Conservation (phyloP, 371 early-diverging fungal genomes). For the Saksenaea oblongispora region DNA sequence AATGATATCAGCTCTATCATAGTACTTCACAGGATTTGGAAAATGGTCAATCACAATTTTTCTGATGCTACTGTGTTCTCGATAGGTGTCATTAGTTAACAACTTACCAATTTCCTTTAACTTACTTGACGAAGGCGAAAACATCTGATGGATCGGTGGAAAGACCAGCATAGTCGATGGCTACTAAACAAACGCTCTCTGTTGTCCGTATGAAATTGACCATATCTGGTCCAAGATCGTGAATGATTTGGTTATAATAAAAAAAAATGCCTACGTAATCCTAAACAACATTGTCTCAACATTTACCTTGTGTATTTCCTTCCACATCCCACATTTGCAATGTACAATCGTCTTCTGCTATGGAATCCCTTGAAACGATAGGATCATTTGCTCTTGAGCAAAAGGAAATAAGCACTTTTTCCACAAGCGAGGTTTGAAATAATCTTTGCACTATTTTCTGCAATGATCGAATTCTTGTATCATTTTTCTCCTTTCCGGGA, state of each 20-base stretch:
- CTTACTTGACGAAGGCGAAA: no score
- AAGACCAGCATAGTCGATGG: no score
- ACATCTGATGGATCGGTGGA: no score
- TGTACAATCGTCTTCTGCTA: background rate
- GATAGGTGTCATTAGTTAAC: no score
- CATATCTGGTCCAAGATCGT: no score
- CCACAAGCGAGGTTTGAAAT: conserved; percentile 7
- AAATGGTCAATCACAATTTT: background rate
- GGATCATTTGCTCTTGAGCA: background rate
- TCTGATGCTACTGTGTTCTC: no score
- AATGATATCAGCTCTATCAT: background rate
- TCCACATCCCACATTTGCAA: background rate
- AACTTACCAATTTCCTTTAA: no score
- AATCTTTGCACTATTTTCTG: conserved; percentile 8
- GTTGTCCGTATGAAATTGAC: no score
- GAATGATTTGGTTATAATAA: no score
- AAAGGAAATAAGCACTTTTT: conserved; percentile 9
- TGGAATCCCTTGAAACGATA: background rate
- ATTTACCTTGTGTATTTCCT: background rate
- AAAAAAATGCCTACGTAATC: no score
- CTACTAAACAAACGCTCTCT: no score
- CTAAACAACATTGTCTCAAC: no score
- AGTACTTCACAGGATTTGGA: conserved; percentile 1
- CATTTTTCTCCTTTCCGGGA: background rate
- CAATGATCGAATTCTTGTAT: conserved; percentile 4